These are phyloP conservation scores for Aspergillus cristatus DNA, from an alignment of 495 filamentous ascomycete genomes.

Conservation along the genomic window DNA sequence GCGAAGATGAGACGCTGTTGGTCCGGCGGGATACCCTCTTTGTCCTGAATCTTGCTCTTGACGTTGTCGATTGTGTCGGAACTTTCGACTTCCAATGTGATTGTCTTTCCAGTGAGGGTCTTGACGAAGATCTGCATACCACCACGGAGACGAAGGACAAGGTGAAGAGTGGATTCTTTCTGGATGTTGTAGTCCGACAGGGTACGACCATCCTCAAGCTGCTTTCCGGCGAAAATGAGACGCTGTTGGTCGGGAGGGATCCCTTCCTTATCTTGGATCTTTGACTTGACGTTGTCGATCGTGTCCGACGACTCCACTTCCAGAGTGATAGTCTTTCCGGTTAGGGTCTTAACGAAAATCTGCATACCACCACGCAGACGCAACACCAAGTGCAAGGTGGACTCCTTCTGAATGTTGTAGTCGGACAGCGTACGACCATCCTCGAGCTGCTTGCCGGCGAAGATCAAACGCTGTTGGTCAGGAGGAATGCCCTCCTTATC, in stretches of 20 bases:
- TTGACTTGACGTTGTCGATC: slow-evolving; percentile 96
- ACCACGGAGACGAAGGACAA: slow-evolving; percentile 94
- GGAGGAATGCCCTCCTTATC: slow-evolving; percentile 74
- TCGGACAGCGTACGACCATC: slow-evolving; percentile 63
- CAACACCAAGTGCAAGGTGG: slow-evolving; percentile 59
- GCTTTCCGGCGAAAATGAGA: slow-evolving; percentile 95
- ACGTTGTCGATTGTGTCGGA: slow-evolving; percentile 92
- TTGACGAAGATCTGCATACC: slow-evolving; percentile 97
- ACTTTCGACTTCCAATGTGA: slow-evolving; percentile 81
- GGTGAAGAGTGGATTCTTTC: slow-evolving; percentile 95
- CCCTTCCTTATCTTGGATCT: slow-evolving; percentile 97
- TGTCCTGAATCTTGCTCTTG: slow-evolving; percentile 88
- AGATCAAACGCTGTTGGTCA: slow-evolving; percentile 68
- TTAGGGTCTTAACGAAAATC: slow-evolving; percentile 64
- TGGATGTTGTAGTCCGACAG: slow-evolving; percentile 98
- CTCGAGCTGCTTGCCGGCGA: slow-evolving; percentile 65
- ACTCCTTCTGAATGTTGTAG: slow-evolving; percentile 70
- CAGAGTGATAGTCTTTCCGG: slow-evolving; percentile 63
- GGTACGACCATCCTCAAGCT: slow-evolving; percentile 86
- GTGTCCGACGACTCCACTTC: slow-evolving; percentile 77
- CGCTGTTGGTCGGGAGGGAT: slow-evolving; percentile 93
- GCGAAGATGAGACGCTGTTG: slow-evolving; percentile 87
- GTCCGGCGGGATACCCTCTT: slow-evolving; percentile 84
- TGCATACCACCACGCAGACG: slow-evolving; percentile 70
- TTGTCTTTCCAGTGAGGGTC: slow-evolving; percentile 88